Evolutionary conservation across 768 basidiomycete genomes (phyloP).

Genomic region (Boletellus emodensis): DNA sequence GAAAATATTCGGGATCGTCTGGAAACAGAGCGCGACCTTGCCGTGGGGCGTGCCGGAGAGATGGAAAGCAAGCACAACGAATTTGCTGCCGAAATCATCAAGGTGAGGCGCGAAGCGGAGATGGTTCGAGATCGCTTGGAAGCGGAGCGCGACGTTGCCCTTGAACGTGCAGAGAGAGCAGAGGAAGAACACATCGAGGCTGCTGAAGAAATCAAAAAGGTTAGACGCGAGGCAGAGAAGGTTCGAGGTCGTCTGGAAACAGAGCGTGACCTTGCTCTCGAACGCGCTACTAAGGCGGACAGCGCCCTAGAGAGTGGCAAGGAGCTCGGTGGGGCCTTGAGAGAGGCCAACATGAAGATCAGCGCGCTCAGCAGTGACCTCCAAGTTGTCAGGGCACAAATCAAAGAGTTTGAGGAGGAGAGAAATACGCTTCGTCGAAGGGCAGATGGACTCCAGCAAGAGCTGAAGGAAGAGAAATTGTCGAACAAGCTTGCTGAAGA

Average conservation of each 20-base stretch:
- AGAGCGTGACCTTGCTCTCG: constrained; percentile 4
- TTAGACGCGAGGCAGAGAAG: constrained; percentile 2
- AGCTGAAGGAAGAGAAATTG: constrained; percentile 51
- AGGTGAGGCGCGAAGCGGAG: constrained; percentile 1
- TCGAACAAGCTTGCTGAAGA: constrained; percentile 35
- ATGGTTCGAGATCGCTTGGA: not conserved
- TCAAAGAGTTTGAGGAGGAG: constrained; percentile 61
- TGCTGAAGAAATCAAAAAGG: not conserved
- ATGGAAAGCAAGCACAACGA: not conserved
- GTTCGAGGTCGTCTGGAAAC: not conserved
- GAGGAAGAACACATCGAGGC: not conserved
- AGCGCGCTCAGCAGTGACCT: constrained; percentile 54
- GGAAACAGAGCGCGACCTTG: constrained; percentile 51
- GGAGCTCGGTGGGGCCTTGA: constrained; percentile 66
- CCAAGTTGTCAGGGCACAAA: constrained; percentile 46
- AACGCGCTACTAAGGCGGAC: constrained; percentile 56
- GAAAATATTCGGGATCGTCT: constrained; percentile 44
- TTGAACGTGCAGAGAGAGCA: constrained; percentile 24
- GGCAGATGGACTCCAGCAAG: constrained; percentile 54
- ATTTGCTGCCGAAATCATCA: not conserved
- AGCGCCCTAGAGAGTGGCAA: constrained; percentile 56
- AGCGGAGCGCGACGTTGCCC: not conserved
- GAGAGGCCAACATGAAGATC: constrained; percentile 60
- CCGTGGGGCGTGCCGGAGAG: constrained; percentile 40
- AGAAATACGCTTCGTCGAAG: constrained; percentile 47